Evolutionary conservation across 495 filamentous ascomycete genomes (phyloP).

Genomic region (Thermochaetoides thermophila): DNA sequence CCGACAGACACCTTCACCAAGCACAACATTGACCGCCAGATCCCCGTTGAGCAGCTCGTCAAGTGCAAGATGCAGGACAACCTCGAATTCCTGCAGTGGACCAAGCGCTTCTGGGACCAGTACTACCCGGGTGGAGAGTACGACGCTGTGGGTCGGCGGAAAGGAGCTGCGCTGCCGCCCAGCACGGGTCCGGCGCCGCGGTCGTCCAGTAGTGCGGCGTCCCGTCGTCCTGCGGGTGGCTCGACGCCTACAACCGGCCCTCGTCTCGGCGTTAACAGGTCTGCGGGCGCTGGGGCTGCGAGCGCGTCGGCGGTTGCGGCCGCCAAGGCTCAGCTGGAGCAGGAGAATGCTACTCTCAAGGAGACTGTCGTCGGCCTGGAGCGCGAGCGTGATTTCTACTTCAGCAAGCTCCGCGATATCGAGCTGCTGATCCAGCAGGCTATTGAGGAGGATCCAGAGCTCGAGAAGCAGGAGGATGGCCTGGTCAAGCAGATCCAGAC

Average conservation of each 20-base stretch:
- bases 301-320: slow-evolving; percentile 45
- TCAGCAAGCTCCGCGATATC: slow-evolving; percentile 93
- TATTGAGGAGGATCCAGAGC: slow-evolving; percentile 74
- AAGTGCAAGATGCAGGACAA: slow-evolving; percentile 99
- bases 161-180: slow-evolving; percentile 52
- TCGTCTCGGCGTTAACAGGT: slow-evolving; percentile 30
- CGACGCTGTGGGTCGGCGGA: slow-evolving; percentile 72
- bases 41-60: slow-evolving; percentile 74
- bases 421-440: slow-evolving; percentile 84
- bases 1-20: slow-evolving; percentile 60
- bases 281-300: slow-evolving; percentile 41
- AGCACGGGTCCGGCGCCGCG: slow-evolving; percentile 23
- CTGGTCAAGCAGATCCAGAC: slow-evolving; percentile 87
- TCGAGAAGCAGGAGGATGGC: slow-evolving; percentile 85
- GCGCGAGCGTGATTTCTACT: slow-evolving; percentile 96
- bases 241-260: slow-evolving; percentile 58
- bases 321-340: too few relatives aligned
- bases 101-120: slow-evolving; percentile 93
- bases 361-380: slow-evolving; percentile 75
- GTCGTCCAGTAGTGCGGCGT: slow-evolving; percentile 31
- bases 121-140: slow-evolving; percentile 95
- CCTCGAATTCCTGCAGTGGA: slow-evolving; percentile 96
- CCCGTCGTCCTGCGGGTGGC: slow-evolving; percentile 34
- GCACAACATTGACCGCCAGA: slow-evolving; percentile 70
- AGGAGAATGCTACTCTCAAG: slow-evolving; percentile 73